These are phyloP conservation scores for Cucumis cinereus DNA, from an alignment of 306 rosid species.

Conservation along the genomic window DNA sequence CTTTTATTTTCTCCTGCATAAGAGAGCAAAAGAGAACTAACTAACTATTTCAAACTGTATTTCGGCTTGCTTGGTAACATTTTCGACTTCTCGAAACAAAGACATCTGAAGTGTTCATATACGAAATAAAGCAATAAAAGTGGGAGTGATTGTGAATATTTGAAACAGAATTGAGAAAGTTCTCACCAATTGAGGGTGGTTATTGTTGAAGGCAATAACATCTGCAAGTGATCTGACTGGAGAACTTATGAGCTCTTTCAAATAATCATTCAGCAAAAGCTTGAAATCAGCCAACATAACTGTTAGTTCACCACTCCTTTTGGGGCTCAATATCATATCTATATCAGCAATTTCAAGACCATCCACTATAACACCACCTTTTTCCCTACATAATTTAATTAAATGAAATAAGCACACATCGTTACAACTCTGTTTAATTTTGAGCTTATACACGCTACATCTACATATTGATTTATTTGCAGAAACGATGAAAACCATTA, in stretches of 20 bases:
- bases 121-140: no score
- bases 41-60: not conserved
- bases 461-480: no score
- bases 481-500: no score
- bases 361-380: conserved; percentile 47
- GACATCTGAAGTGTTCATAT: no score
- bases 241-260: conserved; percentile 34
- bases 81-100: no score
- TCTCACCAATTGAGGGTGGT: conserved; percentile 17
- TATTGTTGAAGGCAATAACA: conserved; percentile 34
- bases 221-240: conserved; percentile 42
- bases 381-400: conserved; percentile 20
- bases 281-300: conserved; percentile 34
- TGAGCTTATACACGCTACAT: no score
- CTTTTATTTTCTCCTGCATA: conserved; percentile 16
- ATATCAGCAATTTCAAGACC: conserved; percentile 36
- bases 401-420: not conserved
- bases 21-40: not conserved
- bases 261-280: conserved; percentile 23
- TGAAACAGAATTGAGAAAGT: not conserved
- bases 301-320: conserved; percentile 20
- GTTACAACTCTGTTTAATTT: not conserved
- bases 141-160: not conserved
- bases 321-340: conserved; percentile 13
- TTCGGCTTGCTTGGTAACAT: not conserved